Evolutionary conservation across 2,329 filamentous ascomycete species (phyloP).

Genomic region (Lachnellula arida): DNA sequence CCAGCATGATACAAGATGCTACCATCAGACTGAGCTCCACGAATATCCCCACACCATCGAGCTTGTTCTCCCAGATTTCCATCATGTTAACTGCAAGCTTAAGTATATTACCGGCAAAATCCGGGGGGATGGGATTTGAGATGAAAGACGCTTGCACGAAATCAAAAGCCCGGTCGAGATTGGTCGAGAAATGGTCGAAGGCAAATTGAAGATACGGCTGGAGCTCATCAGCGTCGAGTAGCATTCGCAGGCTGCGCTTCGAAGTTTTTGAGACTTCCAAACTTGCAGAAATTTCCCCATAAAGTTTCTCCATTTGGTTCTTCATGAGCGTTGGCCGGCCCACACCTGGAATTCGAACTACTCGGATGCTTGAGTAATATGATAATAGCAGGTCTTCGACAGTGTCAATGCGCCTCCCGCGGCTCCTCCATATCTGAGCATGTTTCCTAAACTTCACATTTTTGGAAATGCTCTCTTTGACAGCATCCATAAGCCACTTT

Average conservation of each 20-base stretch:
- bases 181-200: slow-evolving; percentile 45
- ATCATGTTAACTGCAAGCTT: slow-evolving; percentile 41
- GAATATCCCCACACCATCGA: slow-evolving; percentile 35
- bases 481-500: neutral
- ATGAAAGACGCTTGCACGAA: slow-evolving; percentile 44
- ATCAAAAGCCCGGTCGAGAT: slow-evolving; percentile 44
- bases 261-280: slow-evolving; percentile 37
- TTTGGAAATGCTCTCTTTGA: too few relatives aligned
- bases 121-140: slow-evolving; percentile 44
- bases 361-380: slow-evolving; percentile 46
- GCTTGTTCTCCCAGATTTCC: slow-evolving; percentile 24
- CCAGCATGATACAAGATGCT: slow-evolving; percentile 47
- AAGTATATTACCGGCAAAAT: slow-evolving; percentile 47
- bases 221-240: slow-evolving; percentile 42
- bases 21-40: slow-evolving; percentile 42
- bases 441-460: slow-evolving; percentile 17
- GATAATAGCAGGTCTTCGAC: slow-evolving; percentile 43
- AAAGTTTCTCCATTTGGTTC: slow-evolving; percentile 43
- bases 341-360: slow-evolving; percentile 44
- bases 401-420: slow-evolving; percentile 39
- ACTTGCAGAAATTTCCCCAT: slow-evolving; percentile 38
- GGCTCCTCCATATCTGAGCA: slow-evolving; percentile 38
- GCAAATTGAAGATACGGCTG: slow-evolving; percentile 44
- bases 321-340: slow-evolving; percentile 44
- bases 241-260: slow-evolving; percentile 43